A percentile compares a stretch with the other conserved stretches of the same genome.
phyloP scores from a whole-genome alignment of 208 protist genomes.

The Acanthamoeba lenticulata region DNA sequence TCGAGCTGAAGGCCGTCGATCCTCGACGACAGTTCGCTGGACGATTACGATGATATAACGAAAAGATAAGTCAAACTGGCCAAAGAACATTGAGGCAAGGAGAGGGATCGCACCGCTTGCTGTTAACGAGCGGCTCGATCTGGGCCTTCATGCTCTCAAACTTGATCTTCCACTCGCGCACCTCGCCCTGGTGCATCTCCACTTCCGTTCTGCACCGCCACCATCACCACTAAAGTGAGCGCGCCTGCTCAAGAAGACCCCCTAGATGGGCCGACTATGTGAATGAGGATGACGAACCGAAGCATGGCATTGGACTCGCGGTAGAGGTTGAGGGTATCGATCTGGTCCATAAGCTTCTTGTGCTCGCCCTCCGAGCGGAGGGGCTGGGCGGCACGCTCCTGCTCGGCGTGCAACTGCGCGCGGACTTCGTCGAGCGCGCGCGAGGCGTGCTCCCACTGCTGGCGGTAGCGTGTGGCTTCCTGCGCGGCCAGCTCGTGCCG shows the following conservation, averaged over 20 bases:
- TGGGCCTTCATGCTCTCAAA: neutral
- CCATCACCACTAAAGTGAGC: neutral
- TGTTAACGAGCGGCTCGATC: neutral
- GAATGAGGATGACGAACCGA: neutral
- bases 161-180: neutral
- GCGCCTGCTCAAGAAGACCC: neutral
- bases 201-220: neutral
- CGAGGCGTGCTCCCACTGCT: neutral
- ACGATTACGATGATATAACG: no score
- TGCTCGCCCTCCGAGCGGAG: constrained; percentile 9
- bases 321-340: neutral
- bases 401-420: neutral
- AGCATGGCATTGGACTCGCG: constrained; percentile 49
- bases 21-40: neutral
- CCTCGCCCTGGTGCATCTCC: neutral
- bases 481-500: neutral
- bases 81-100: neutral
- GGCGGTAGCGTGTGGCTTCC: neutral
- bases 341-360: neutral
- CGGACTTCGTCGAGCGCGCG: neutral
- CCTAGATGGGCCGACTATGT: neutral
- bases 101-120: neutral
- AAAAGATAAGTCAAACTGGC: neutral
- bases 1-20: neutral
- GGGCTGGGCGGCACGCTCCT: neutral